phyloP scores from a whole-genome alignment of 495 filamentous ascomycete species.

The Xylaria nigripes region DNA sequence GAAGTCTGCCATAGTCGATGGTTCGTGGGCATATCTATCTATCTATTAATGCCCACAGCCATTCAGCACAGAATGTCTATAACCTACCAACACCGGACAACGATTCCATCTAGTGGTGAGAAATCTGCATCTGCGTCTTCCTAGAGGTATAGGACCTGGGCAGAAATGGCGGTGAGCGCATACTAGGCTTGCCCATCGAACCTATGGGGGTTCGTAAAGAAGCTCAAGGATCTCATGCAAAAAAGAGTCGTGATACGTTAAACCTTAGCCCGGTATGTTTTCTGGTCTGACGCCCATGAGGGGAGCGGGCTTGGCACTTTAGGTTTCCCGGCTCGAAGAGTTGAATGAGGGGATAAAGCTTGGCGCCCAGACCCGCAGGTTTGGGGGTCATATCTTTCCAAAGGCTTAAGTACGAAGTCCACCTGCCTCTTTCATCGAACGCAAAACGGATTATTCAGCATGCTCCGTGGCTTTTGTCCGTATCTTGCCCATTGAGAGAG shows the following conservation, averaged over 20 bases:
- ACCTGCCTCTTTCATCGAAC: conserved; percentile 14
- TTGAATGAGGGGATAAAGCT: not conserved
- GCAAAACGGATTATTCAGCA: not conserved
- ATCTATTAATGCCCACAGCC: not conserved
- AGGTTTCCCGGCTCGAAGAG: too few species aligned
- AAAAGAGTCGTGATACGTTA: too few species aligned
- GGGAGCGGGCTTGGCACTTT: too few species aligned
- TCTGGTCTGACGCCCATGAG: too few species aligned
- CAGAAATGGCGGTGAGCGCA: not conserved
- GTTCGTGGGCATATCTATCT: not conserved
- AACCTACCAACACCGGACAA: too few species aligned
- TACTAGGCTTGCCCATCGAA: not conserved
- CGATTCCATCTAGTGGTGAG: too few species aligned
- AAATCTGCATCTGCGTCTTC: too few species aligned
- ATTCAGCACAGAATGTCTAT: too few species aligned
- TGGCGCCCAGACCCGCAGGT: conserved; percentile 2
- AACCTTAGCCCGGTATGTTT: too few species aligned
- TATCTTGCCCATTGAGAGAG: too few species aligned
- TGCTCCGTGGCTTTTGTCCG: not conserved
- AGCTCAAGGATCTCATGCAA: not conserved
- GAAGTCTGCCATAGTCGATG: not conserved
- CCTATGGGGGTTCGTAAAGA: not conserved
- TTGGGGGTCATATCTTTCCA: not conserved
- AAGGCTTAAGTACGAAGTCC: not conserved
- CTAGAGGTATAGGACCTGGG: not conserved